phyloP scores from a whole-genome alignment of 768 basidiomycete species.

The Pleurotus platypus region DNA sequence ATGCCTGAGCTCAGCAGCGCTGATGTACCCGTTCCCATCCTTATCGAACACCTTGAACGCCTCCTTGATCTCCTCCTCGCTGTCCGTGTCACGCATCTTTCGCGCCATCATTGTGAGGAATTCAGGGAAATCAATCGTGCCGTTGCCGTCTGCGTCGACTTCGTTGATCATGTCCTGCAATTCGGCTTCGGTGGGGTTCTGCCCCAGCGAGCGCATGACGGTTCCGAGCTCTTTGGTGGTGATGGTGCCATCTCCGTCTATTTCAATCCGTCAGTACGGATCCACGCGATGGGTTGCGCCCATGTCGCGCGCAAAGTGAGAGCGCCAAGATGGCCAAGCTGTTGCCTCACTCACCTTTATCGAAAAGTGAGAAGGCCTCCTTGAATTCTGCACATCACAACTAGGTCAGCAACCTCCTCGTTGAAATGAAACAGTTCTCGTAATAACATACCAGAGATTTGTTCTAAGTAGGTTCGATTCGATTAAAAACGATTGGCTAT shows the following conservation, averaged over 20 bases:
- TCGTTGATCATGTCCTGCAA: constrained; percentile 96
- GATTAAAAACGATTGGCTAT: constrained; percentile 9
- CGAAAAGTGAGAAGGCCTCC: constrained; percentile 97
- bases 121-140: constrained; percentile 82
- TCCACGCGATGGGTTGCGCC: neutral
- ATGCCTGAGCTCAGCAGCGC: constrained; percentile 22
- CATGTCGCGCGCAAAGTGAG: neutral
- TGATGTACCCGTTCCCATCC: constrained; percentile 20
- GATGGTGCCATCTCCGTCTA: constrained; percentile 93
- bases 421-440: neutral
- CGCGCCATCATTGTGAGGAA: constrained; percentile 84
- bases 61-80: constrained; percentile 93
- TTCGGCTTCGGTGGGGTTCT: constrained; percentile 91
- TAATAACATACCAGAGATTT: constrained; percentile 73
- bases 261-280: neutral
- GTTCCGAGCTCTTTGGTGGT: constrained; percentile 88
- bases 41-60: constrained; percentile 75
- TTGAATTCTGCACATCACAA: constrained; percentile 74
- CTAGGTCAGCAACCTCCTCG: neutral
- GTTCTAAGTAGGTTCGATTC: constrained; percentile 46
- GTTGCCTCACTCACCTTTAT: constrained; percentile 65
- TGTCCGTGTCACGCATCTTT: constrained; percentile 89
- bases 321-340: constrained; percentile 8
- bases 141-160: constrained; percentile 79
- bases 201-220: constrained; percentile 90